A percentile compares a stretch with the other conserved stretches of the same genome.
phyloP scores from a whole-genome alignment of 345 rosid genomes.

The Hibiscus trionum region DNA sequence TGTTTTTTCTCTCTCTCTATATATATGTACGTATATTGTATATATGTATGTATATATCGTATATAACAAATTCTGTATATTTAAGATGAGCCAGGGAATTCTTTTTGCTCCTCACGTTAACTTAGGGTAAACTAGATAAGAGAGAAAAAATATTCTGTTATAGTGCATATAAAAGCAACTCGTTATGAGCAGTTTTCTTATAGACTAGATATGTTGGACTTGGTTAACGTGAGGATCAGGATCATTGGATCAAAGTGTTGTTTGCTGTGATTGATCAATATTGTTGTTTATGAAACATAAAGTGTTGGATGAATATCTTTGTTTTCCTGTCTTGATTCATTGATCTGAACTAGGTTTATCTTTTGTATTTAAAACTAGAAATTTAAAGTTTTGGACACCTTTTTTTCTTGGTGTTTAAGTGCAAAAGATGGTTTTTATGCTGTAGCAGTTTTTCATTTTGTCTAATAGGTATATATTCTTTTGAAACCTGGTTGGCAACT shows the following conservation, averaged over 20 bases:
- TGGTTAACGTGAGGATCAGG: background rate
- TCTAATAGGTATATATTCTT: background rate
- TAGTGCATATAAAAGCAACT: background rate
- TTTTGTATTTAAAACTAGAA: background rate
- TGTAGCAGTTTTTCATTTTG: background rate
- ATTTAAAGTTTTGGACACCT: background rate
- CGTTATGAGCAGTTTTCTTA: background rate
- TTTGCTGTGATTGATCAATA: background rate
- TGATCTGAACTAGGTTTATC: background rate
- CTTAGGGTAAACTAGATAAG: background rate
- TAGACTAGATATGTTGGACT: background rate
- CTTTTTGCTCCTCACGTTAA: background rate
- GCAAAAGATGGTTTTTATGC: conserved; percentile 1
- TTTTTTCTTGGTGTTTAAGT: background rate
- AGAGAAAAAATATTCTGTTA: background rate
- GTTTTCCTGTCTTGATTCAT: background rate
- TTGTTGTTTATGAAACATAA: background rate
- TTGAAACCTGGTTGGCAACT: background rate
- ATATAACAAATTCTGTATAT: background rate
- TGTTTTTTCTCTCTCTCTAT: background rate
- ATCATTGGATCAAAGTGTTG: background rate
- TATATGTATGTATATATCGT: background rate
- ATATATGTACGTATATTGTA: background rate
- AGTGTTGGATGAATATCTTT: background rate
- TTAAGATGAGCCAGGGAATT: background rate